These are phyloP conservation scores for Neopestalotiopsis sp. DNA, from an alignment of 2,329 filamentous ascomycete genomes.

Conservation along the genomic window DNA sequence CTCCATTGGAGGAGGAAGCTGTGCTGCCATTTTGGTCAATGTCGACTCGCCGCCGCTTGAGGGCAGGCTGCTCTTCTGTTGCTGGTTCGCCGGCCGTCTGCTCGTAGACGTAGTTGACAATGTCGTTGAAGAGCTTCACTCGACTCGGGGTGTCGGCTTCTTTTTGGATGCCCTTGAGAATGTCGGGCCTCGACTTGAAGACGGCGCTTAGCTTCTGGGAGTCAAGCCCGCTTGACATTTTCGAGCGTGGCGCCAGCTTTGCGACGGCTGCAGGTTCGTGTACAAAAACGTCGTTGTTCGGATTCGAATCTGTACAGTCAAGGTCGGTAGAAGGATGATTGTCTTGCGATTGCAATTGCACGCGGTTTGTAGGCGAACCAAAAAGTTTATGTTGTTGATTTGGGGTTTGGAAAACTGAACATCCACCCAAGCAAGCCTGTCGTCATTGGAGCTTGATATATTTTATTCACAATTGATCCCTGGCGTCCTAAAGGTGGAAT, in stretches of 20 bases:
- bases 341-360: background rate
- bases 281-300: background rate
- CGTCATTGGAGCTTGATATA: slow-evolving; percentile 8
- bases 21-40: slow-evolving; percentile 36
- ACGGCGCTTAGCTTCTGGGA: slow-evolving; percentile 53
- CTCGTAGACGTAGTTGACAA: slow-evolving; percentile 55
- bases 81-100: slow-evolving; percentile 38
- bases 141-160: slow-evolving; percentile 58
- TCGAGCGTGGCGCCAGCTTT: background rate
- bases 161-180: slow-evolving; percentile 56
- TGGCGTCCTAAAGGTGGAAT: background rate
- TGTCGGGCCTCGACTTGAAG: slow-evolving; percentile 61
- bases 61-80: slow-evolving; percentile 45
- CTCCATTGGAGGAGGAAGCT: slow-evolving; percentile 25
- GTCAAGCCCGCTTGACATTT: slow-evolving; percentile 53
- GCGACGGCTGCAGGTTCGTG: background rate
- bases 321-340: background rate
- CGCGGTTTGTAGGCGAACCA: background rate
- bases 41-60: slow-evolving; percentile 60
- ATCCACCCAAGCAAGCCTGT: background rate
- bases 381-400: no score
- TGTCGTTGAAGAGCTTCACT: slow-evolving; percentile 61
- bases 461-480: background rate
- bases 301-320: background rate
- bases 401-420: background rate